phyloP scores from a whole-genome alignment of 805 yeast genomes.

The Pichia cabralensis region DNA sequence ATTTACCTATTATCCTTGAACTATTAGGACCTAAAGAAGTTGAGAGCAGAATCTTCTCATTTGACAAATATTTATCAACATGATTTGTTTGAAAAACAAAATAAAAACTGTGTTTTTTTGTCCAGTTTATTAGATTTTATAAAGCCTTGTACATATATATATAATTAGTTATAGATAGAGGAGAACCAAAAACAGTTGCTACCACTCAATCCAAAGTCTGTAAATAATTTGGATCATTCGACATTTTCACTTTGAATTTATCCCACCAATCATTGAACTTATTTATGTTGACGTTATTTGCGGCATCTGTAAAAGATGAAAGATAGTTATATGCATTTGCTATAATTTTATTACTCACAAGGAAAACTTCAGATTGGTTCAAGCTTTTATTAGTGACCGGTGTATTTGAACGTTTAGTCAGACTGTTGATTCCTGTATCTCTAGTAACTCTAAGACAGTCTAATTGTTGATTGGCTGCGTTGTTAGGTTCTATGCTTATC shows the following conservation, averaged over 20 bases:
- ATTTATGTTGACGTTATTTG: conserved; percentile 78
- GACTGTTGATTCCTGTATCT: conserved; percentile 9
- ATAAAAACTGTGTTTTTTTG: too few species aligned
- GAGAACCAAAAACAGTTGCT: too few species aligned
- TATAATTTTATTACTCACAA: conserved; percentile 77
- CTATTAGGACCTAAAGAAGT: conserved; percentile 40
- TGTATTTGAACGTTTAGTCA: conserved; percentile 26
- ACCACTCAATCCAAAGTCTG: conserved; percentile 32
- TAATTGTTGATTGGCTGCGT: conserved; percentile 52
- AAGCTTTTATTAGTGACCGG: conserved; percentile 10
- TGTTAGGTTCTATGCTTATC: conserved; percentile 78
- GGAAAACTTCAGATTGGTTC: conserved; percentile 33
- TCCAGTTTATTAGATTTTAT: too few species aligned
- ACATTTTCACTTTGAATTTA: conserved; percentile 66
- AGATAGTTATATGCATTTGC: conserved; percentile 86
- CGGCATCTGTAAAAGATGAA: conserved; percentile 73
- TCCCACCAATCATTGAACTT: conserved; percentile 94
- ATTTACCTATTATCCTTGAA: conserved; percentile 46
- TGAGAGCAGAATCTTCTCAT: conserved; percentile 16
- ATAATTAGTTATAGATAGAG: too few species aligned
- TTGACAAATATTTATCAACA: conserved; percentile 5
- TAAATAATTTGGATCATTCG: conserved; percentile 75
- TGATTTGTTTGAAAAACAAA: background rate
- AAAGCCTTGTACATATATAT: conserved; percentile 4
- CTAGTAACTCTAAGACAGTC: conserved; percentile 20